Evolutionary conservation across 495 filamentous ascomycete species (phyloP).

Genomic region (Annulohypoxylon bovei): DNA sequence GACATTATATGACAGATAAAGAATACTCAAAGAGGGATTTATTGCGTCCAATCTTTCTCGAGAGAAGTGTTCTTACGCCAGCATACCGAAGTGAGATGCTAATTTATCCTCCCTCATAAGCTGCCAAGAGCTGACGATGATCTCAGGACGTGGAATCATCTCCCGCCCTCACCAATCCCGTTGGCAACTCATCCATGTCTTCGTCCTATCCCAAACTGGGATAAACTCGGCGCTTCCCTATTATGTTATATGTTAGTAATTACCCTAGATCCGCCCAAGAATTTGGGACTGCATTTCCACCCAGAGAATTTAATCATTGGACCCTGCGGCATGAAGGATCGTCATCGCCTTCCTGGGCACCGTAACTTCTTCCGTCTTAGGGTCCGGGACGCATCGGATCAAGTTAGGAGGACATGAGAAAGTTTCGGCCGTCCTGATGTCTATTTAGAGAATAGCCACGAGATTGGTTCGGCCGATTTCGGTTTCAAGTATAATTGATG

Average conservation of each 20-base stretch:
- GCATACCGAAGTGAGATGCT: not conserved
- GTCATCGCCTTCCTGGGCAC: not conserved
- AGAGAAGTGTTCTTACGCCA: not conserved
- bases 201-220: not conserved
- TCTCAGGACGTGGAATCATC: not conserved
- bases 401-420: not conserved
- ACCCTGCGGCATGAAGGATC: not conserved
- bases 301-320: not conserved
- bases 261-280: not conserved
- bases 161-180: not conserved
- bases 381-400: not conserved
- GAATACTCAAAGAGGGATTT: not conserved
- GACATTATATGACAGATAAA: not conserved
- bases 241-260: not conserved
- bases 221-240: not conserved
- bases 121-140: not conserved
- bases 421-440: not conserved
- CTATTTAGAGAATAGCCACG: not conserved
- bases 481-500: slow-evolving; percentile 1
- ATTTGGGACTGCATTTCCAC: not conserved
- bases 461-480: not conserved
- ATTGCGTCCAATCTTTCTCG: not conserved
- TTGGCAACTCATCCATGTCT: not conserved
- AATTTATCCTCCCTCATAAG: not conserved
- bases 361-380: not conserved